Evolutionary conservation across 2,329 filamentous ascomycete species (phyloP).

Genomic region (Amylocarpus encephaloides): DNA sequence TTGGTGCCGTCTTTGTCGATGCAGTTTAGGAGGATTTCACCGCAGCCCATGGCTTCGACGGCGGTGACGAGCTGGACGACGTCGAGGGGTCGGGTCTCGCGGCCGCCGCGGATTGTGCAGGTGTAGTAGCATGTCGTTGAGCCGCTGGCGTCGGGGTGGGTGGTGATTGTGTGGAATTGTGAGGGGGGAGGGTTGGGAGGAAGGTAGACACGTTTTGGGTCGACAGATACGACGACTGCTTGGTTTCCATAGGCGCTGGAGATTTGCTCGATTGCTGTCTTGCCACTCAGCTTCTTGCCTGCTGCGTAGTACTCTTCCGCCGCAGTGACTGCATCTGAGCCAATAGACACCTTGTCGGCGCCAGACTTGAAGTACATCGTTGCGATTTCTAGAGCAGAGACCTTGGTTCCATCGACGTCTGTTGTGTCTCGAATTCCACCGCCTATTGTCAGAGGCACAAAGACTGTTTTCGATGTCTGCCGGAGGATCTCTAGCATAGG

Average conservation of each 20-base stretch:
- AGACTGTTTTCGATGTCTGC: conserved; percentile 81
- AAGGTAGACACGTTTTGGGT: conserved; percentile 89
- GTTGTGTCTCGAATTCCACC: conserved; percentile 91
- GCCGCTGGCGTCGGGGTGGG: conserved; percentile 63
- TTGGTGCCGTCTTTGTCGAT: conserved; percentile 97
- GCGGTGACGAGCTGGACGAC: conserved; percentile 82
- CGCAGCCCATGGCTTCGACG: conserved; percentile 91
- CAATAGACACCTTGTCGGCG: conserved; percentile 96
- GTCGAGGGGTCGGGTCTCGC: conserved; percentile 90
- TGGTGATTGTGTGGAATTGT: conserved; percentile 63
- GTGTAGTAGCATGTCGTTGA: conserved; percentile 92
- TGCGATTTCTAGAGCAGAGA: conserved; percentile 88
- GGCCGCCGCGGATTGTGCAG: conserved; percentile 91
- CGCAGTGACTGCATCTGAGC: conserved; percentile 86
- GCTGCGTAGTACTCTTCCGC: conserved; percentile 82
- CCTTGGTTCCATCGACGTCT: conserved; percentile 77
- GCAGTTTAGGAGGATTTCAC: conserved; percentile 93
- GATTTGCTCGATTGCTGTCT: conserved; percentile 92
- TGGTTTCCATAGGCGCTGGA: conserved; percentile 90
- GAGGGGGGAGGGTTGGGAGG: conserved; percentile 53
- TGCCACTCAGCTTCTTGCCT: conserved; percentile 64
- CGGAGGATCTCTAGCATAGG: conserved; percentile 95
- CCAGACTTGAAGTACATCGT: conserved; percentile 96
- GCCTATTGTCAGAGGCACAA: conserved; percentile 91
- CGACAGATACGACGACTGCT: conserved; percentile 91